Evolutionary conservation across 2,329 filamentous ascomycete genomes (phyloP).

Genomic region (Alternaria viburni): DNA sequence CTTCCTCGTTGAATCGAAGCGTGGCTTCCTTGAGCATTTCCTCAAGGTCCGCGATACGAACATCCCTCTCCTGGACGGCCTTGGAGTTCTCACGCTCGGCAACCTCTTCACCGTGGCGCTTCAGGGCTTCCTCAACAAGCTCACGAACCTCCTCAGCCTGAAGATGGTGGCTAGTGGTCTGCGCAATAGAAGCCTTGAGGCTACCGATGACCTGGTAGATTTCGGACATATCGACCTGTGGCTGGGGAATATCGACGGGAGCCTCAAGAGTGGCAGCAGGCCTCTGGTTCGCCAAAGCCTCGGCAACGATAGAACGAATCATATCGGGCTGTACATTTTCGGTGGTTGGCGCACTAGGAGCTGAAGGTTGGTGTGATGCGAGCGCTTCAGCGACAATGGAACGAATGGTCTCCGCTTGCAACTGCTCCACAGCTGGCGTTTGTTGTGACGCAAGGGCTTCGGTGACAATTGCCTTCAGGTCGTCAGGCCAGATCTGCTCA

Average conservation of each 20-base stretch:
- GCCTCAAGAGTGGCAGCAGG: slow-evolving; percentile 36
- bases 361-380: slow-evolving; percentile 27
- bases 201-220: slow-evolving; percentile 56
- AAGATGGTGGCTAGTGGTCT: slow-evolving; percentile 52
- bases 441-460: slow-evolving; percentile 63
- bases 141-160: slow-evolving; percentile 53
- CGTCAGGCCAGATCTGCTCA: slow-evolving; percentile 41
- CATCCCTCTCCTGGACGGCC: slow-evolving; percentile 40
- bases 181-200: slow-evolving; percentile 56
- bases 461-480: slow-evolving; percentile 62
- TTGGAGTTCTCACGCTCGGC: slow-evolving; percentile 38
- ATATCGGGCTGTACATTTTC: slow-evolving; percentile 42
- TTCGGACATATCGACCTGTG: slow-evolving; percentile 49
- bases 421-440: slow-evolving; percentile 16
- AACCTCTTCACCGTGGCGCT: slow-evolving; percentile 40
- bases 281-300: slow-evolving; percentile 42
- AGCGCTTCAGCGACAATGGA: slow-evolving; percentile 38
- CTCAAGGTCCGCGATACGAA: slow-evolving; percentile 45
- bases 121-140: slow-evolving; percentile 47
- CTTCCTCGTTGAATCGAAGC: slow-evolving; percentile 48
- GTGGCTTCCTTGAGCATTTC: slow-evolving; percentile 43
- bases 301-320: slow-evolving; percentile 44
- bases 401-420: slow-evolving; percentile 35
- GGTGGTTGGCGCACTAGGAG: slow-evolving; percentile 21
- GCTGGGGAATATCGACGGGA: slow-evolving; percentile 44